phyloP scores from a whole-genome alignment of 1,284 basidiomycete species.

The Waitea zeae region DNA sequence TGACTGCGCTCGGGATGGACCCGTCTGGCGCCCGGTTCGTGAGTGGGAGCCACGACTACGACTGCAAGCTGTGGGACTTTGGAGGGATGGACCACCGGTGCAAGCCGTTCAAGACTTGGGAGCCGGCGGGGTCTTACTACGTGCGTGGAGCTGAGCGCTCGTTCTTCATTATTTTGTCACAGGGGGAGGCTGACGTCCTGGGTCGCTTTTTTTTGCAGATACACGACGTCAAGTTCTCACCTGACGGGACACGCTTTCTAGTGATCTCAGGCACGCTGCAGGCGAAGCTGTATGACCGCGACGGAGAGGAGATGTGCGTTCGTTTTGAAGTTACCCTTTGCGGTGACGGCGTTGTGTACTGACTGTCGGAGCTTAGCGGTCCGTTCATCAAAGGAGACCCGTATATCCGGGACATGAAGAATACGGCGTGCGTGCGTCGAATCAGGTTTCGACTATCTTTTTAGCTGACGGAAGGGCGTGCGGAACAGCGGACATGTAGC shows the following conservation, averaged over 20 bases:
- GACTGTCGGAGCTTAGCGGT: conserved; percentile 32
- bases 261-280: conserved; percentile 80
- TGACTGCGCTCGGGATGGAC: conserved; percentile 85
- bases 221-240: conserved; percentile 77
- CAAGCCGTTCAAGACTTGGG: conserved; percentile 92
- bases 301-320: conserved; percentile 80
- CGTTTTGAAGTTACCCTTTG: conserved; percentile 7
- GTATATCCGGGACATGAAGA: conserved; percentile 97
- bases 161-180: conserved; percentile 5
- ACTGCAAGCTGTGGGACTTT: conserved; percentile 98
- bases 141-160: conserved; percentile 26
- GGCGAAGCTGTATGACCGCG: conserved; percentile 76
- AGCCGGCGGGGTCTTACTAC: conserved; percentile 86
- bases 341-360: conserved; percentile 11
- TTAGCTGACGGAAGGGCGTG: too few species aligned
- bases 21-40: conserved; percentile 83
- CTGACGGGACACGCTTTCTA: conserved; percentile 72
- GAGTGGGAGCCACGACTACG: conserved; percentile 92
- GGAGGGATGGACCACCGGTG: conserved; percentile 87
- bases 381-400: conserved; percentile 92
- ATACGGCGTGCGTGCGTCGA: conserved; percentile 56
- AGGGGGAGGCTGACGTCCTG: conserved; percentile 6
- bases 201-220: too few species aligned
- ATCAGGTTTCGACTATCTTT: conserved; percentile 1
- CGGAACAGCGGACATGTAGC: conserved; percentile 77